These are phyloP conservation scores for Trypanosoma avium DNA, from an alignment of 208 protist genomes.

Conservation along the genomic window DNA sequence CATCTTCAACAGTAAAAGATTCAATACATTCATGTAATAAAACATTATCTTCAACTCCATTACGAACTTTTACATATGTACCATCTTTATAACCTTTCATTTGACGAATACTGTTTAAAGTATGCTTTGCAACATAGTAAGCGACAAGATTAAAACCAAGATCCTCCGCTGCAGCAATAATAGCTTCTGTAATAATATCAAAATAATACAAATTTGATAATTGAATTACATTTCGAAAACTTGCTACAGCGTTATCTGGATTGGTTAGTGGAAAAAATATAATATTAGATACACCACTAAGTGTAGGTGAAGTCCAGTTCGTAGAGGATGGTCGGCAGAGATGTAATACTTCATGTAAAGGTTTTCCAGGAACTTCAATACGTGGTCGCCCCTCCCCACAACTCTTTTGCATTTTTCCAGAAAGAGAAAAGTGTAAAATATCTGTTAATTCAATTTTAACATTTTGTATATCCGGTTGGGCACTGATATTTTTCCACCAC, in stretches of 20 bases:
- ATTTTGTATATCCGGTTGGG: constrained; percentile 73
- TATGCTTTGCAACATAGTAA: constrained; percentile 93
- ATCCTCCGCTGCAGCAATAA: constrained; percentile 79
- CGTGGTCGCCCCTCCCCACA: not conserved
- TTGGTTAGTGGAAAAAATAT: constrained; percentile 69
- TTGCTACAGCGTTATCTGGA: constrained; percentile 75
- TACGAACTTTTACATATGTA: constrained; percentile 87
- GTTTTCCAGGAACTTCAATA: constrained; percentile 12
- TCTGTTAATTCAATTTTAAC: constrained; percentile 90
- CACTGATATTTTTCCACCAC: constrained; percentile 92
- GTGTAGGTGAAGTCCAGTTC: not conserved
- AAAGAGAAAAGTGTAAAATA: constrained; percentile 91
- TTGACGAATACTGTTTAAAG: constrained; percentile 89
- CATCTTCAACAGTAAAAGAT: constrained; percentile 53
- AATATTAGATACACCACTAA: constrained; percentile 34
- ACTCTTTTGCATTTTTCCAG: constrained; percentile 75
- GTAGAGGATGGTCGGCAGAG: constrained; percentile 7
- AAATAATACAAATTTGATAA: constrained; percentile 78
- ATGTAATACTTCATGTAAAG: constrained; percentile 27
- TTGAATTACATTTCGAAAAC: constrained; percentile 88
- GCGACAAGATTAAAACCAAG: constrained; percentile 87
- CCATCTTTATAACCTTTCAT: constrained; percentile 87
- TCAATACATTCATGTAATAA: constrained; percentile 87
- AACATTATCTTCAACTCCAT: constrained; percentile 90
- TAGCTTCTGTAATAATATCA: constrained; percentile 70